These are phyloP conservation scores for Nigrograna mackinnonii DNA, from an alignment of 2,329 filamentous ascomycete genomes.

Conservation along the genomic window DNA sequence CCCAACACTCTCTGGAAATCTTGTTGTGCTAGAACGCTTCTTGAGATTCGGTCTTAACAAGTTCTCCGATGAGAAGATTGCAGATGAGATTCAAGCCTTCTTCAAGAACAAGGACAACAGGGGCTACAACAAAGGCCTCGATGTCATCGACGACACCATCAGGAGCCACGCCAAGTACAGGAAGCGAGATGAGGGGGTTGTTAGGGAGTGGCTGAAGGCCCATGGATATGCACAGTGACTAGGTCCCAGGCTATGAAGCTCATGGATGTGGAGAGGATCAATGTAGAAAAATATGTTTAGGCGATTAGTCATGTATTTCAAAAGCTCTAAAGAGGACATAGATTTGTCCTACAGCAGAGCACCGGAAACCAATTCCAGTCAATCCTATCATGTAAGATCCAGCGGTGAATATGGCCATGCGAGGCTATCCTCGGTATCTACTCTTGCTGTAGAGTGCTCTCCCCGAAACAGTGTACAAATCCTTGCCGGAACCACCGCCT, in stretches of 20 bases:
- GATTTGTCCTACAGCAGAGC: too few relatives aligned
- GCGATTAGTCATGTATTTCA: too few relatives aligned
- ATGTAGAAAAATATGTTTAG: too few relatives aligned
- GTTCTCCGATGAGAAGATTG: constrained; percentile 71
- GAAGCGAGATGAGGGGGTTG: constrained; percentile 70
- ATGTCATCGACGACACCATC: constrained; percentile 84
- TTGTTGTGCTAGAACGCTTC: constrained; percentile 88
- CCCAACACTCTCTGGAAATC: constrained; percentile 75
- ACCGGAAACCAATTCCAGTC: too few relatives aligned
- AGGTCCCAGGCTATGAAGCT: constrained; percentile 13
- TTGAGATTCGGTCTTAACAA: constrained; percentile 76
- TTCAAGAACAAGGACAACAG: constrained; percentile 85
- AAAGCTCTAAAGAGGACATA: too few relatives aligned
- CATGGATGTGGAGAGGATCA: neutral
- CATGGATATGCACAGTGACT: constrained; percentile 57
- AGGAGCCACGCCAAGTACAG: constrained; percentile 82
- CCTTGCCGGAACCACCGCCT: too few relatives aligned
- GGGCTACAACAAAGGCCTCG: constrained; percentile 83
- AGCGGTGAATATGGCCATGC: too few relatives aligned
- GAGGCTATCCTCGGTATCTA: too few relatives aligned
- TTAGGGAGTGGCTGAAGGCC: constrained; percentile 77
- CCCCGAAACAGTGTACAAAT: too few relatives aligned
- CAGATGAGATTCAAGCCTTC: constrained; percentile 80
- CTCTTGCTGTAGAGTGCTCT: too few relatives aligned
- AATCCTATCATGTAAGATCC: too few relatives aligned